A percentile compares a stretch with the other conserved stretches of the same genome.
Conservation (phyloP, 805 yeast genomes). For the Maudiozyma pseudohumilis region DNA sequence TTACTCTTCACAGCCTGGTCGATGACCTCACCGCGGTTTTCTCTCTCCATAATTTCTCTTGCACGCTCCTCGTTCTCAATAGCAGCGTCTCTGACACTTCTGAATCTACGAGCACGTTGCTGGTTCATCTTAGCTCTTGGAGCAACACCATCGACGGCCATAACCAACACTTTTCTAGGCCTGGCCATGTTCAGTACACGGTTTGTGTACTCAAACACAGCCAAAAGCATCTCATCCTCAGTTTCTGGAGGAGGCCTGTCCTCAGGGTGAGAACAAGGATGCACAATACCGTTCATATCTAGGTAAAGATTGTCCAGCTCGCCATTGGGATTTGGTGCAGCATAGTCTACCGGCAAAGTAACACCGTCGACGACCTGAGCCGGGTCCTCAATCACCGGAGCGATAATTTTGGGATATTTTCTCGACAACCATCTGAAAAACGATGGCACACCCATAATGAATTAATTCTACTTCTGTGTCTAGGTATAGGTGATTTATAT, state of each 20-base stretch:
- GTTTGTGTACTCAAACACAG: conserved; percentile 86
- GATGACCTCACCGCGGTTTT: conserved; percentile 47
- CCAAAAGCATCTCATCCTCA: conserved; percentile 94
- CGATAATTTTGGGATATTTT: conserved; percentile 87
- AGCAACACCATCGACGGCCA: conserved; percentile 98
- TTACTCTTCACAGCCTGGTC: conserved; percentile 67
- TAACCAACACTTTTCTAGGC: conserved; percentile 84
- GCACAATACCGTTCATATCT: conserved; percentile 99
- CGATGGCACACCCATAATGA: conserved; percentile 92
- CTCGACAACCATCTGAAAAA: conserved; percentile 91
- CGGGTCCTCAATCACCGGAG: conserved; percentile 77
- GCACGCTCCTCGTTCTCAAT: conserved; percentile 65
- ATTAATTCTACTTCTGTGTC: background rate
- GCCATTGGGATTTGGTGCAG: conserved; percentile 84
- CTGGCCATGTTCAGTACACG: conserved; percentile 88
- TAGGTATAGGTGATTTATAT: too few species aligned
- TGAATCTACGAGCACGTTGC: conserved; percentile 86
- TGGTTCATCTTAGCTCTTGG: conserved; percentile 98
- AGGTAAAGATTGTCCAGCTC: conserved; percentile 87
- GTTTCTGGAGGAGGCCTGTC: conserved; percentile 92
- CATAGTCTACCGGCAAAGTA: conserved; percentile 54
- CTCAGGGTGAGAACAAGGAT: conserved; percentile 98
- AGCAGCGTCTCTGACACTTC: conserved; percentile 84
- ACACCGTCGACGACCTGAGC: conserved; percentile 49
- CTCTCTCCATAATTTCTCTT: conserved; percentile 28